Evolutionary conservation across 1,284 basidiomycete genomes (phyloP).

Genomic region (Grifola frondosa): DNA sequence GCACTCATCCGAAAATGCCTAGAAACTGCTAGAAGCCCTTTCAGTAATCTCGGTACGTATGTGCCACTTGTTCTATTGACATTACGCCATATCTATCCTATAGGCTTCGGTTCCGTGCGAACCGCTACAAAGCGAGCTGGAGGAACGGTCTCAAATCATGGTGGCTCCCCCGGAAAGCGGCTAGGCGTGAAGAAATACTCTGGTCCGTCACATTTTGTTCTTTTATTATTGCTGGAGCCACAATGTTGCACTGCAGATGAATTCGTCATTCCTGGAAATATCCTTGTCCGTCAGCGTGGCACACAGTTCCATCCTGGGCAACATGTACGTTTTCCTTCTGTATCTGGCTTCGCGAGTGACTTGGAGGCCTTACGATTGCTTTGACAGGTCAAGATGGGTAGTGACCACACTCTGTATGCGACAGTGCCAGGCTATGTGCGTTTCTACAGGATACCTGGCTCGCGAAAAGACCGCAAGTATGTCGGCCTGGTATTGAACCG

Average conservation of each 20-base stretch:
- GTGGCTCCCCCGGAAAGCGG: constrained; percentile 88
- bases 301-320: constrained; percentile 89
- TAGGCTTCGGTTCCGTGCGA: constrained; percentile 67
- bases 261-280: constrained; percentile 88
- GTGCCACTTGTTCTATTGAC: constrained; percentile 12
- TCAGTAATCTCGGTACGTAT: constrained; percentile 13
- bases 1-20: constrained; percentile 16
- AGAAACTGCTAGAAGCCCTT: constrained; percentile 14
- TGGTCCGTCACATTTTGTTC: constrained; percentile 47
- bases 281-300: constrained; percentile 91
- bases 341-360: neutral
- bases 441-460: constrained; percentile 80
- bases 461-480: constrained; percentile 71
- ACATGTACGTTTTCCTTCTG: constrained; percentile 57
- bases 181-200: constrained; percentile 94
- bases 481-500: constrained; percentile 80
- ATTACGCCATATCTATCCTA: constrained; percentile 1
- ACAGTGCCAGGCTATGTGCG: constrained; percentile 86
- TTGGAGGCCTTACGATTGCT: constrained; percentile 12
- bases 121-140: constrained; percentile 95
- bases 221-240: constrained; percentile 4
- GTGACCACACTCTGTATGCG: constrained; percentile 91
- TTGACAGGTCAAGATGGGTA: constrained; percentile 79
- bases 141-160: constrained; percentile 87
- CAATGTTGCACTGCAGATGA: constrained; percentile 56